Conservation (phyloP, 2,329 filamentous ascomycete species). For the Thielaviopsis populi region DNA sequence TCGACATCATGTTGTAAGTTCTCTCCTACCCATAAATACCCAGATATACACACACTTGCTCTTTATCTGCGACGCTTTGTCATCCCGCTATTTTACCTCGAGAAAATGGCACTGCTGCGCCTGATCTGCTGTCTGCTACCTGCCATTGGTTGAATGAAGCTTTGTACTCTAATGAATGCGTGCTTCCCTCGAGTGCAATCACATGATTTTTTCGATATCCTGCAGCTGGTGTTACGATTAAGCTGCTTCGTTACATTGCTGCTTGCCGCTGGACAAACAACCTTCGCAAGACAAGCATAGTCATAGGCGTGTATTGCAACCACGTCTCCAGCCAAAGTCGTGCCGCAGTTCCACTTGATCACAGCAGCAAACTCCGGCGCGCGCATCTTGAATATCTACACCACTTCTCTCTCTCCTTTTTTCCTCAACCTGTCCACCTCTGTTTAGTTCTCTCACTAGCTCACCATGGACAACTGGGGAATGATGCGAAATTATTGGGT, state of each 20-base stretch:
- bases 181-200: not conserved
- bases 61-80: not conserved
- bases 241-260: not conserved
- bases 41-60: not conserved
- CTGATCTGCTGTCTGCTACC: not conserved
- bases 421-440: not conserved
- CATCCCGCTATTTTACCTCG: not conserved
- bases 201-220: not conserved
- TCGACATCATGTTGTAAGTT: not conserved
- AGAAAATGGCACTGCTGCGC: not conserved
- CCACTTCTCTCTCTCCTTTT: not conserved
- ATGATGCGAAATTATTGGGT: conserved; percentile 14
- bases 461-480: conserved; percentile 14
- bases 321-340: not conserved
- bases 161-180: conserved; percentile 4
- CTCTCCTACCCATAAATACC: not conserved
- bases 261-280: not conserved
- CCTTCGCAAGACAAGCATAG: not conserved
- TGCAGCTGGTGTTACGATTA: not conserved
- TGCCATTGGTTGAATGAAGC: conserved; percentile 2
- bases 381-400: not conserved
- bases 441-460: not conserved
- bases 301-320: not conserved
- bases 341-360: not conserved
- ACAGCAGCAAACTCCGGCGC: not conserved